Evolutionary conservation across 805 yeast genomes (phyloP), one percentile per base, ranked within the genome.

Genomic region (Cyberlindnera americana): DNA sequence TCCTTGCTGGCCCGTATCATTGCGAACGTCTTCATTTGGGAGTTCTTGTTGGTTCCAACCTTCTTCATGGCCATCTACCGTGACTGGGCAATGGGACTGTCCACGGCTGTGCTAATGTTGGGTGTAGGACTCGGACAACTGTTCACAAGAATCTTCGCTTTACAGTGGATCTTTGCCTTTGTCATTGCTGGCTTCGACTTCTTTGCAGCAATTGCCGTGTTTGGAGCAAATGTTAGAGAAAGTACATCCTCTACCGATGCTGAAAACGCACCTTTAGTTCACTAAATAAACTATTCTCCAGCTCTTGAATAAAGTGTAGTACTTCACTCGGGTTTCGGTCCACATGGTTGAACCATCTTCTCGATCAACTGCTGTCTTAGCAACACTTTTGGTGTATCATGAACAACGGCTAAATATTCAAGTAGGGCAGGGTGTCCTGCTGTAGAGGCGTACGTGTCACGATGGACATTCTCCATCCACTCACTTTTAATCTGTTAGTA

Each of bases 101-200:
- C 79, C 33, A 68, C 79, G 12, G 62, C 82, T 22, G 67, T 75
- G 50, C 64, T 86, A 52, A 66, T 72, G 46, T 70, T 83, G 41
- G 90, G 85, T 25, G 58, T 86, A 32, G 91, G 81, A 4, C 65
- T 83, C 32, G 81, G 82, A 38, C 95, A 86, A 62, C 57, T 86
- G 39, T 69, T 78, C 55, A 74, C 78, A 34, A 82, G 75, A 62
- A 66, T 77, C 26, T 71, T 86, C 64, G 91, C 91, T 3, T 69
- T 86, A 49, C 95, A 86, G 66, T 86, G 95, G 95, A 75, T 83
- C 48, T 86, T 86, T 66, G 95, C 89, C 4, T 77, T 83, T 48
- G 60, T 74, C 38, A 83, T 84, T 46, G 63, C 84, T 9, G 79
- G 75, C 5, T 38, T 79, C 22, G 69, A 82, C 57, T 70, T 79